phyloP scores from a whole-genome alignment of 2,329 filamentous ascomycete genomes.

The Aspergillus latus region DNA sequence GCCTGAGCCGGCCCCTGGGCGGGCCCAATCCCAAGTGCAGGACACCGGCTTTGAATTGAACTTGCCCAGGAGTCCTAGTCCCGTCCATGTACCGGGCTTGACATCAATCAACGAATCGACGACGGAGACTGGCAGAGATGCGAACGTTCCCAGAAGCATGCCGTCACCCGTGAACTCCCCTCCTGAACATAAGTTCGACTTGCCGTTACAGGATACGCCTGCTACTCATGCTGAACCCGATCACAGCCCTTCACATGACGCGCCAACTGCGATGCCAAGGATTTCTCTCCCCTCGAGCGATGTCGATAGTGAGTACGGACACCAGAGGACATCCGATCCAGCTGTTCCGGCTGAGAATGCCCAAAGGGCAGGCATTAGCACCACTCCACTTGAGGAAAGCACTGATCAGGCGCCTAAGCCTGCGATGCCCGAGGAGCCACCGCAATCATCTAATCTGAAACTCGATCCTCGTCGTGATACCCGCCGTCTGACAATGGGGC shows the following conservation, averaged over 20 bases:
- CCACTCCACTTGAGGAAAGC: conserved; percentile 19
- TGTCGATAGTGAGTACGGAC: conserved; percentile 56
- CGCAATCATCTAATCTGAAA: conserved; percentile 23
- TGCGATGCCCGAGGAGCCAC: conserved; percentile 27
- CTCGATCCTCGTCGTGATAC: conserved; percentile 41
- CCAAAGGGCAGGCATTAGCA: conserved; percentile 23
- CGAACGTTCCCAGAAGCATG: neutral
- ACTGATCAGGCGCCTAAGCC: conserved; percentile 19
- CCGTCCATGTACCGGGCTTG: conserved; percentile 20
- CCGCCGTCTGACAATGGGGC: conserved; percentile 57
- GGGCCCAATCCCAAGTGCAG: conserved; percentile 15
- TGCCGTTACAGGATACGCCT: conserved; percentile 22
- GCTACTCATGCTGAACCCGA: neutral
- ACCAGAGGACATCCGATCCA: conserved; percentile 52
- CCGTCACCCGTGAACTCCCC: conserved; percentile 1
- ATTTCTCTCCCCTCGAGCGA: conserved; percentile 48
- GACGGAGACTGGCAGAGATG: conserved; percentile 2
- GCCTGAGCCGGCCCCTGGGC: conserved; percentile 14
- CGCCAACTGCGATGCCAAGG: conserved; percentile 29
- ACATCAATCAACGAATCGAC: conserved; percentile 12
- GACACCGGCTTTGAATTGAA: conserved; percentile 24
- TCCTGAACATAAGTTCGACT: conserved; percentile 24
- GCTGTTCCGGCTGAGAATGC: conserved; percentile 41
- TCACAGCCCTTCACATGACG: conserved; percentile 17
- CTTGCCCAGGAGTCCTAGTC: conserved; percentile 23